phyloP scores from a whole-genome alignment of 1,284 basidiomycete species.

The Fistulinella staudtii region DNA sequence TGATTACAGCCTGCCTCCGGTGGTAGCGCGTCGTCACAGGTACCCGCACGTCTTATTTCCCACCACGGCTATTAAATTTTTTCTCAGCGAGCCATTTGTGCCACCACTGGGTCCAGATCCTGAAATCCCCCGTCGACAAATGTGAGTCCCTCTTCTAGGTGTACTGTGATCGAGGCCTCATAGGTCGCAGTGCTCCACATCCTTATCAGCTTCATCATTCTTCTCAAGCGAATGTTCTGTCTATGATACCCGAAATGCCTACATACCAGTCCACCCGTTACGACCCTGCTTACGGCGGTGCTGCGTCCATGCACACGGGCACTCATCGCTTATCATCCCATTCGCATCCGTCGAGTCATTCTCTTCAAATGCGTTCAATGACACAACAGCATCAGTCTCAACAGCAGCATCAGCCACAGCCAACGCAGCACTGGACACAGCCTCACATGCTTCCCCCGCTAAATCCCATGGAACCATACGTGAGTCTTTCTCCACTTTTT shows the following conservation, averaged over 20 bases:
- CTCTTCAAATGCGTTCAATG: constrained; percentile 43
- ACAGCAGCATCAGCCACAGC: constrained; percentile 35
- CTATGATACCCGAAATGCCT: constrained; percentile 56
- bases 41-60: constrained; percentile 28
- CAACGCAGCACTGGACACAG: constrained; percentile 42
- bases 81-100: constrained; percentile 25
- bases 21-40: constrained; percentile 52
- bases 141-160: constrained; percentile 36
- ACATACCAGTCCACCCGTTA: constrained; percentile 52
- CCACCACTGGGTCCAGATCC: constrained; percentile 42
- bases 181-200: constrained; percentile 25
- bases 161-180: constrained; percentile 14
- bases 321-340: constrained; percentile 30
- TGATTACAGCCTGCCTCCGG: constrained; percentile 50
- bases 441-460: constrained; percentile 36
- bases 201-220: constrained; percentile 32
- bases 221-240: constrained; percentile 41
- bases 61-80: constrained; percentile 1
- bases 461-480: constrained; percentile 57
- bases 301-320: constrained; percentile 21
- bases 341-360: constrained; percentile 38
- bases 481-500: constrained; percentile 34
- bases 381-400: constrained; percentile 30
- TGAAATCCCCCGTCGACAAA: constrained; percentile 43
- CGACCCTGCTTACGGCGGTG: constrained; percentile 37